Conservation (phyloP, 2,329 filamentous ascomycete species). For the Ophidiomyces ophidiicola region DNA sequence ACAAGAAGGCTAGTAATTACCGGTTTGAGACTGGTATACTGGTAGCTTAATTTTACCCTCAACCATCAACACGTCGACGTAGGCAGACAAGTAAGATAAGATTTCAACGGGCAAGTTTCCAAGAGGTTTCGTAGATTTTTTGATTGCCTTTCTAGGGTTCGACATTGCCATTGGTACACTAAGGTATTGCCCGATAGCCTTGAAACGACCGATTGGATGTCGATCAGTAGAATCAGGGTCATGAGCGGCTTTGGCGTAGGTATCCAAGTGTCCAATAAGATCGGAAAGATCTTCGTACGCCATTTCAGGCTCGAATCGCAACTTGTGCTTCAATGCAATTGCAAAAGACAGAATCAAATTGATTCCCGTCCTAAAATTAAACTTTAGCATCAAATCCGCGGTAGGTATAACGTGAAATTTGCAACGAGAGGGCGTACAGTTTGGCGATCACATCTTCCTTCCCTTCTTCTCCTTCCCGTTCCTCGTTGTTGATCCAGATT, state of each 20-base stretch:
- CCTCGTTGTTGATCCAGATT: constrained; percentile 67
- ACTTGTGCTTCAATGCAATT: constrained; percentile 65
- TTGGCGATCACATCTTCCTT: constrained; percentile 61
- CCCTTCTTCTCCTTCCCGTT: constrained; percentile 44
- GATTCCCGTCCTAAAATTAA: constrained; percentile 44
- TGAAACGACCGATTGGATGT: constrained; percentile 43
- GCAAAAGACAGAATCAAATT: constrained; percentile 69
- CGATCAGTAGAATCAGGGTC: constrained; percentile 29
- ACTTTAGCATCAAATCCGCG: background rate
- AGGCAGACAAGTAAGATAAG: constrained; percentile 56
- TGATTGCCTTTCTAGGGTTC: constrained; percentile 67
- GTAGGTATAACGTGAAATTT: background rate
- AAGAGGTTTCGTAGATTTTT: constrained; percentile 57
- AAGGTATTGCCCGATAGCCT: constrained; percentile 57
- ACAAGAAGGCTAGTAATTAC: constrained; percentile 13
- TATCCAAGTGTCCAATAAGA: constrained; percentile 60
- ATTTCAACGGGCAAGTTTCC: constrained; percentile 79
- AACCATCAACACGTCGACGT: constrained; percentile 49
- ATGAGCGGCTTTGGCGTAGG: constrained; percentile 54
- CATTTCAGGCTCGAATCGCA: constrained; percentile 72
- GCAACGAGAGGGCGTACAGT: constrained; percentile 31
- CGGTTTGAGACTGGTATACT: constrained; percentile 20
- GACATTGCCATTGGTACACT: constrained; percentile 64
- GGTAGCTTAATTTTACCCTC: constrained; percentile 24
- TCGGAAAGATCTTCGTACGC: constrained; percentile 62